A percentile compares a stretch with the other conserved stretches of the same genome.
Evolutionary conservation across 192 early-diverging fungal genomes (phyloP).

Genomic region (Linnemannia exigua): DNA sequence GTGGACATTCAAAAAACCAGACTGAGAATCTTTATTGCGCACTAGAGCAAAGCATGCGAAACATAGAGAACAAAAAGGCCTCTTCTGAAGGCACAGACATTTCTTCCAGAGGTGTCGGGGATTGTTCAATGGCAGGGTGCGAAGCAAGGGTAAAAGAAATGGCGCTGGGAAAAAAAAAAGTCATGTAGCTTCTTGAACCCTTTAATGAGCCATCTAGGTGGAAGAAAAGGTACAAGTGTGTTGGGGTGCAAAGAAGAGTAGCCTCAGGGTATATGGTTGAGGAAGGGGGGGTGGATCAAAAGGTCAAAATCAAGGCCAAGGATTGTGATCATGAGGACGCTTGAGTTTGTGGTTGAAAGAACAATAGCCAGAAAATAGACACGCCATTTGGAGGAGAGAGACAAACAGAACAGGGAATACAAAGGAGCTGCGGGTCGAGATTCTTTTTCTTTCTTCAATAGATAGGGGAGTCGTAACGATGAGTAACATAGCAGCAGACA

Average conservation of each 20-base stretch:
- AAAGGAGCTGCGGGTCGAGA: not conserved
- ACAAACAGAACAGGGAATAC: not conserved
- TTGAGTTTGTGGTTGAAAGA: no score
- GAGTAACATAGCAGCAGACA: not conserved
- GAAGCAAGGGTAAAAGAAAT: not conserved
- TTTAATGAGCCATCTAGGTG: not conserved
- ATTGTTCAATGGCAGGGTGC: conserved; percentile 6
- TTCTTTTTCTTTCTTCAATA: not conserved
- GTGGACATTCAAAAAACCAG: not conserved
- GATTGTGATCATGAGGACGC: conserved; percentile 1
- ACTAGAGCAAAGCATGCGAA: not conserved
- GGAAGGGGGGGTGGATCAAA: not conserved
- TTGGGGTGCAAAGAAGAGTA: not conserved
- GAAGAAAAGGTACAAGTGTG: not conserved
- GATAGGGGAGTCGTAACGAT: not conserved
- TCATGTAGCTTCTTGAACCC: not conserved
- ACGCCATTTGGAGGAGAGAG: not conserved
- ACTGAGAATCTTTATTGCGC: not conserved
- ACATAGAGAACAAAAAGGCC: not conserved
- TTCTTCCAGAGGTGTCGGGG: not conserved
- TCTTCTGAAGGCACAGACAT: not conserved
- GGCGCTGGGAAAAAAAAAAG: not conserved
- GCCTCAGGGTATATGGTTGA: not conserved
- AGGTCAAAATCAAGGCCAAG: not conserved
- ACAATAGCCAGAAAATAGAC: not conserved